A percentile compares a stretch with the other conserved stretches of the same genome.
Evolutionary conservation across 495 filamentous ascomycete genomes (phyloP).

Genomic region (Aspergillus indologenus): DNA sequence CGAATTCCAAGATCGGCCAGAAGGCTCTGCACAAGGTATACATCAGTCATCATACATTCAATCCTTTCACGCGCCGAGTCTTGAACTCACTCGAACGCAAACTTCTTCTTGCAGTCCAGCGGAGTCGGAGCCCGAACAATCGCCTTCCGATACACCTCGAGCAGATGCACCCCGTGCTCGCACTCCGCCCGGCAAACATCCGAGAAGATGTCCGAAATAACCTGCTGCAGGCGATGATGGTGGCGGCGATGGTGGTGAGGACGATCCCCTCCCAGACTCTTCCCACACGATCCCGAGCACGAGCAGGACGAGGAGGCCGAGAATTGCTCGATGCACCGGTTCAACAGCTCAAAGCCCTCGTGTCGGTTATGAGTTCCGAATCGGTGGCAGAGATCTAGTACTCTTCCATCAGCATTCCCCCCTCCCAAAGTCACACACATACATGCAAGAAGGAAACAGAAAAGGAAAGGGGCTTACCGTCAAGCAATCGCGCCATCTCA

Average conservation of each 20-base stretch:
- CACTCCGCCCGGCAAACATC: neutral
- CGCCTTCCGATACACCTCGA: neutral
- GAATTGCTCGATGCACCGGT: neutral
- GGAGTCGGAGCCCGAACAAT: neutral
- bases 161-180: neutral
- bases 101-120: neutral
- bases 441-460: no score
- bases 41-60: no score
- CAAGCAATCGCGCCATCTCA: neutral
- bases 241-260: neutral
- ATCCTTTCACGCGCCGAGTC: no score
- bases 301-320: neutral
- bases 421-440: no score
- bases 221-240: neutral
- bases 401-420: neutral
- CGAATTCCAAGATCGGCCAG: slow-evolving; percentile 2
- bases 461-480: no score
- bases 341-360: neutral
- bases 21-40: neutral
- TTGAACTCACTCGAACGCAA: neutral
- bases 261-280: neutral
- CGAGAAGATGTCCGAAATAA: neutral
- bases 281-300: neutral
- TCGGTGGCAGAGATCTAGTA: neutral
- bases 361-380: neutral